These are phyloP conservation scores for Selaginella moellendorffii DNA, from an alignment of 75 land plant genomes.

Conservation along the genomic window DNA sequence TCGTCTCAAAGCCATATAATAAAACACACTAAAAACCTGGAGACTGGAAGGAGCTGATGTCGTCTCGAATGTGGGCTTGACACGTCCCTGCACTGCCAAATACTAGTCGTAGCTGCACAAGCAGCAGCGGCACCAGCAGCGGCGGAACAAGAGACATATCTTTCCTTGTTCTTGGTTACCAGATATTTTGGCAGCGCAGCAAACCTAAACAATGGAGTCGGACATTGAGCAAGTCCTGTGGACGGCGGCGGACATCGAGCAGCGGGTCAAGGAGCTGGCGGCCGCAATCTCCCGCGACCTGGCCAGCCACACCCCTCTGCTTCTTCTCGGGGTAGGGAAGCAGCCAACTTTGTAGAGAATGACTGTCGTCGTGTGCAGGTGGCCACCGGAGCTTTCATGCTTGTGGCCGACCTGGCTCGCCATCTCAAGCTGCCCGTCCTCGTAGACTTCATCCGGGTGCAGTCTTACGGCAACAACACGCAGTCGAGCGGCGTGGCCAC, in stretches of 20 bases:
- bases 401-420: conserved; percentile 74
- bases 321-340: conserved; percentile 39
- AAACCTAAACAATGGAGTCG: too few relatives aligned
- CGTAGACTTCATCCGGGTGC: conserved; percentile 57
- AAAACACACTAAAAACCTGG: too few relatives aligned
- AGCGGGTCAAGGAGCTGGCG: conserved; percentile 49
- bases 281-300: conserved; percentile 40
- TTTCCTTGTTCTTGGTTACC: too few relatives aligned
- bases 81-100: too few relatives aligned
- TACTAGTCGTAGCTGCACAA: too few relatives aligned
- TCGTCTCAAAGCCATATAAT: too few relatives aligned
- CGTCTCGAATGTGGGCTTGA: too few relatives aligned
- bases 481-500: conserved; percentile 37
- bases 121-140: too few relatives aligned
- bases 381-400: conserved; percentile 81
- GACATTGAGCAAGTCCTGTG: conserved; percentile 52
- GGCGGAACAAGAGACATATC: too few relatives aligned
- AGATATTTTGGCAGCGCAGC: too few relatives aligned
- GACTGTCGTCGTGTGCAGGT: conserved; percentile 17
- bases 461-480: conserved; percentile 59
- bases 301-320: conserved; percentile 14
- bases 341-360: neutral
- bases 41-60: too few relatives aligned
- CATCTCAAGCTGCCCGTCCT: conserved; percentile 31
- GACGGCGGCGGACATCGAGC: conserved; percentile 35